Evolutionary conservation across 352 stramenopile genomes (phyloP), one percentile per base, ranked within the genome.

Genomic region (Pythium chondricola): DNA sequence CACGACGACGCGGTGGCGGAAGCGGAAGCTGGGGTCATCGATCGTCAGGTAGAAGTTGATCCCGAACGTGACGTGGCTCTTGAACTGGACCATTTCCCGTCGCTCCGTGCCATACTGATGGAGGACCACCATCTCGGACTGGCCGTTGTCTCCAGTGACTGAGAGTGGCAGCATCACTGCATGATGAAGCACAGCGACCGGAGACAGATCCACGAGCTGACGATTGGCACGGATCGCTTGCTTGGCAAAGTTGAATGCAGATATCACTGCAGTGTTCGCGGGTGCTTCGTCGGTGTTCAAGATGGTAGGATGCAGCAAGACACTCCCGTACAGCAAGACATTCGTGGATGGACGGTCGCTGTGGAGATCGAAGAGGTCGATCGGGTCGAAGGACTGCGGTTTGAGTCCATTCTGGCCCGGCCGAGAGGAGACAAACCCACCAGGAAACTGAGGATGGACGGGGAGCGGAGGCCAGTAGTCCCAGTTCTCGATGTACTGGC

Each of bases 21-120:
- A 58, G 48, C 74, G 69, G 44, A 81, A 79, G 30, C 65, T 66
- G 5, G 31, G 22, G 54, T 89, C 82, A 18, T 81, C 63, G 26
- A 93, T 55, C 41, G 67, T 86, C 48, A 93, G 51, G 61, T 81
- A 74, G 27, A 75, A 80, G 53, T 88, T 88, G 43, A 70, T 55
- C 8, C 82, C 82, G 27, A 88, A 67, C 27, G 74, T 83, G 41
- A 93, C 77, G 35, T 78, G 71, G 44, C 73, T 85, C 33, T 64
- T 67, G 51, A 91, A 89, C 35, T 47, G 58, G 26, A 65, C 62
- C 22, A 40, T 63, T 30, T 67, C 41, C 25, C 63, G 59, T 16
- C 68, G 56, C 16, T 47, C 18, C 17, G 66, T 74, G 14, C 32
- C 33, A 26, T 67, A 81, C 18, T 75, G 60, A 21, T 88, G 77